These are phyloP conservation scores for Pinus taeda DNA, from an alignment of 75 land plant genomes.

Conservation along the genomic window DNA sequence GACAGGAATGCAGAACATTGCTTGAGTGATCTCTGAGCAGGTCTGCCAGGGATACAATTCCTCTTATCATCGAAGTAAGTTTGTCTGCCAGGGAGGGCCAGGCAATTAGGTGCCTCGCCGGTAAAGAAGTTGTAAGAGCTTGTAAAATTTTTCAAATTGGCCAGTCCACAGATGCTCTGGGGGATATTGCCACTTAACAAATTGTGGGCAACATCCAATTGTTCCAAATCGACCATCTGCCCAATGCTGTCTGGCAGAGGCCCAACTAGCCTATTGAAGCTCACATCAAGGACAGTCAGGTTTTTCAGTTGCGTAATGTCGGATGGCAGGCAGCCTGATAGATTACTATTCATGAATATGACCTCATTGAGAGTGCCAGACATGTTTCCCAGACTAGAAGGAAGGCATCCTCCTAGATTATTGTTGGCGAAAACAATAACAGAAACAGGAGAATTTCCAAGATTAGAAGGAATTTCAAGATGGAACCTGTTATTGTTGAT, in stretches of 20 bases:
- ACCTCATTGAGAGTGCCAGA: slow-evolving; percentile 28
- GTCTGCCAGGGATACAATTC: slow-evolving; percentile 54
- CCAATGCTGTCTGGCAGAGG: slow-evolving; percentile 32
- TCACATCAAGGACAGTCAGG: slow-evolving; percentile 34
- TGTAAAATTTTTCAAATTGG: slow-evolving; percentile 50
- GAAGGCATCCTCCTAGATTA: slow-evolving; percentile 31
- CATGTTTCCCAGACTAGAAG: slow-evolving; percentile 33
- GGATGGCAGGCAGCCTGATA: slow-evolving; percentile 22
- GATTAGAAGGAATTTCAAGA: slow-evolving; percentile 24
- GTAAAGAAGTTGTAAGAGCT: slow-evolving; percentile 70
- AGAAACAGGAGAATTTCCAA: slow-evolving; percentile 47
- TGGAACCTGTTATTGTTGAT: slow-evolving; percentile 38
- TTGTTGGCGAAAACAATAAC: slow-evolving; percentile 57
- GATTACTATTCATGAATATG: slow-evolving; percentile 14
- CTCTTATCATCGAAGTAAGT: slow-evolving; percentile 22
- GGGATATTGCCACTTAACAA: slow-evolving; percentile 64
- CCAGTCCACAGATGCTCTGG: slow-evolving; percentile 48
- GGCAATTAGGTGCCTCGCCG: slow-evolving; percentile 51
- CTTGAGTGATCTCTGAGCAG: slow-evolving; percentile 31
- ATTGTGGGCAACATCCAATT: slow-evolving; percentile 68
- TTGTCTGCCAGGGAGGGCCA: slow-evolving; percentile 15
- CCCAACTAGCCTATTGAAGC: slow-evolving; percentile 37
- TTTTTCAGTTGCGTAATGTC: slow-evolving; percentile 19
- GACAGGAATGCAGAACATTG: slow-evolving; percentile 28
- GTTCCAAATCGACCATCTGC: slow-evolving; percentile 44